Conservation (phyloP, 495 filamentous ascomycete genomes). For the Daldinia caldariorum region DNA sequence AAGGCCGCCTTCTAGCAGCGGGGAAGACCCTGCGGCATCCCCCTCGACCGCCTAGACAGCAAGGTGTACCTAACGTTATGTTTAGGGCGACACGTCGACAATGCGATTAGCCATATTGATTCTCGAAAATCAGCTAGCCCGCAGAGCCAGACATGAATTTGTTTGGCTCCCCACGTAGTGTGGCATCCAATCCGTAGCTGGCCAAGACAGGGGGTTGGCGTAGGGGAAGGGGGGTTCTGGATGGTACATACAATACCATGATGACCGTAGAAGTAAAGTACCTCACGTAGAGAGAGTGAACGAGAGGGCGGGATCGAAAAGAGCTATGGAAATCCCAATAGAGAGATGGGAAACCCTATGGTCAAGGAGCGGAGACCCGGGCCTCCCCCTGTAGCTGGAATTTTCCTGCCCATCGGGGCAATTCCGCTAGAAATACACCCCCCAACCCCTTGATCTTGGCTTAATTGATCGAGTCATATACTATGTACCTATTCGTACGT, state of each 20-base stretch:
- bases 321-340: constrained; percentile 40
- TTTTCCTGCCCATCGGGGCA: constrained; percentile 46
- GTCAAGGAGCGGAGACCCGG: constrained; percentile 42
- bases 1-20: constrained; percentile 24
- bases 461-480: constrained; percentile 13
- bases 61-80: constrained; percentile 8
- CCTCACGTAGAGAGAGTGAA: constrained; percentile 13
- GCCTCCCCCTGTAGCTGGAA: constrained; percentile 48
- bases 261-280: constrained; percentile 28
- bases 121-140: constrained; percentile 34
- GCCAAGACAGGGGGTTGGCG: constrained; percentile 33
- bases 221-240: constrained; percentile 35
- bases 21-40: constrained; percentile 27
- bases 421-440: constrained; percentile 45
- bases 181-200: constrained; percentile 37
- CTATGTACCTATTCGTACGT: constrained; percentile 38
- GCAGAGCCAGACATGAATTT: constrained; percentile 34
- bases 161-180: constrained; percentile 37
- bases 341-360: constrained; percentile 34
- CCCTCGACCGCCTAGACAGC: constrained; percentile 21
- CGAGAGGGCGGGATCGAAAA: constrained; percentile 38
- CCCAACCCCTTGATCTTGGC: constrained; percentile 27
- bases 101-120: constrained; percentile 41
- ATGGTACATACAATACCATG: constrained; percentile 37
- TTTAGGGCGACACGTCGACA: constrained; percentile 33